A percentile compares a stretch with the other conserved stretches of the same genome.
phyloP scores from a whole-genome alignment of 2,329 filamentous ascomycete species.

The Fusarium duplospermum region DNA sequence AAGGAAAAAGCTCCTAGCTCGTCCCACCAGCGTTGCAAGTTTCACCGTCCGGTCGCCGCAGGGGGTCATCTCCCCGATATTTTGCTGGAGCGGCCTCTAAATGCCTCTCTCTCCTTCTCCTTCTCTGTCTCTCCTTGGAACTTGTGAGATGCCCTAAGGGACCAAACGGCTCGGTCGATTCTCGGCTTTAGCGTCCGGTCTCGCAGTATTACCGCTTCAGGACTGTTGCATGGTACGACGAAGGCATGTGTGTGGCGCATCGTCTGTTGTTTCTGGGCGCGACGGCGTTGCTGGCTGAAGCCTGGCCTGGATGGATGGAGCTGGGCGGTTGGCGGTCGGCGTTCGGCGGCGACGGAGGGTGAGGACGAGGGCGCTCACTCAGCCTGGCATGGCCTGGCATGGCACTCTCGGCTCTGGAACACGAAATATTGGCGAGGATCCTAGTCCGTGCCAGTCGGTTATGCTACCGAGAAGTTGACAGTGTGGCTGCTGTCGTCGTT shows the following conservation, averaged over 20 bases:
- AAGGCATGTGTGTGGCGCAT: constrained; percentile 31
- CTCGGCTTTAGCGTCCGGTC: constrained; percentile 31
- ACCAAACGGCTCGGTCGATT: constrained; percentile 21
- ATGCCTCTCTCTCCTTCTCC: background rate
- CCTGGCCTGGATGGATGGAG: constrained; percentile 2
- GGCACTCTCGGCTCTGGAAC: constrained; percentile 1
- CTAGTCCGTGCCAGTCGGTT: constrained; percentile 26
- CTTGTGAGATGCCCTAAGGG: constrained; percentile 21
- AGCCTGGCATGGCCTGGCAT: constrained; percentile 5
- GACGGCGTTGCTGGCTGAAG: background rate
- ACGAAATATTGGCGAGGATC: background rate
- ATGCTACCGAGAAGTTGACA: constrained; percentile 17
- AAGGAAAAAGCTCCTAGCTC: background rate
- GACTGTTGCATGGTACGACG: constrained; percentile 42
- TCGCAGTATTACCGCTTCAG: constrained; percentile 36
- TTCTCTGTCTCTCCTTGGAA: background rate
- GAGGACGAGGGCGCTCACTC: background rate
- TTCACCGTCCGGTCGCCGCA: constrained; percentile 1
- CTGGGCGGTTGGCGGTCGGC: constrained; percentile 1
- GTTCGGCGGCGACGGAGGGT: background rate
- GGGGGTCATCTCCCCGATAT: constrained; percentile 5
- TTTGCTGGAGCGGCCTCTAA: background rate
- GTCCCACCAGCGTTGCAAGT: constrained; percentile 18
- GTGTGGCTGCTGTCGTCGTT: background rate
- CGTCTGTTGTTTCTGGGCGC: constrained; percentile 16